Conservation (phyloP, 1,284 basidiomycete species). For the Ganoderma resinaceum region DNA sequence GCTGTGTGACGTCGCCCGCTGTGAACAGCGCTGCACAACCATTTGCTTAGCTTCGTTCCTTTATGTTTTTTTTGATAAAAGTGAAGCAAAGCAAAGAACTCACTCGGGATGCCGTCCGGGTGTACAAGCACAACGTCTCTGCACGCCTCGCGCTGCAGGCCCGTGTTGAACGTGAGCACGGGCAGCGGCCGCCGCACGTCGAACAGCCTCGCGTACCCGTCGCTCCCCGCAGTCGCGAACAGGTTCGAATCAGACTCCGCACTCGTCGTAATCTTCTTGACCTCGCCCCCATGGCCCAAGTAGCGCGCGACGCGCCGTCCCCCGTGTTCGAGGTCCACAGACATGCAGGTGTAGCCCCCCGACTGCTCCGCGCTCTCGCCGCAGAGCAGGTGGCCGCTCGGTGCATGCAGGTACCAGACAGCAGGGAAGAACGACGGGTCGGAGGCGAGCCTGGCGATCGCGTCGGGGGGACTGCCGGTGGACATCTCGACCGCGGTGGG, state of each 20-base stretch:
- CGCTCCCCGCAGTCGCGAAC: constrained; percentile 45
- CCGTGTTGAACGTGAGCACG: constrained; percentile 35
- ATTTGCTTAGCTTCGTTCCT: neutral
- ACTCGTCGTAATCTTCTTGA: constrained; percentile 43
- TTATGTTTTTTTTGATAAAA: too few relatives aligned
- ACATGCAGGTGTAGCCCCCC: constrained; percentile 35
- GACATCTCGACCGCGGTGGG: constrained; percentile 43
- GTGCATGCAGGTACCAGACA: constrained; percentile 41
- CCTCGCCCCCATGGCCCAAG: constrained; percentile 46
- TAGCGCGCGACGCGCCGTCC: constrained; percentile 41
- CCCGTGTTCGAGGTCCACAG: constrained; percentile 44
- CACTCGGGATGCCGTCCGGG: constrained; percentile 38
- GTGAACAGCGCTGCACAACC: constrained; percentile 40
- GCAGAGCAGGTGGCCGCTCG: constrained; percentile 39
- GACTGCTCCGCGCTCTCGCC: constrained; percentile 26
- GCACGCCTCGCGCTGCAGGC: constrained; percentile 26
- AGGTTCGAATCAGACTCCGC: constrained; percentile 42
- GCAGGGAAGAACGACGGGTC: constrained; percentile 27
- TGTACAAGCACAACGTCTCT: constrained; percentile 33
- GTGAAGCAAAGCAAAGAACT: constrained; percentile 18
- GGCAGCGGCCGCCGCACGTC: constrained; percentile 43
- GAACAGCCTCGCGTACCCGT: constrained; percentile 49
- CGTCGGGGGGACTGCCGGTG: constrained; percentile 37
- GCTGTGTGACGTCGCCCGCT: constrained; percentile 38
- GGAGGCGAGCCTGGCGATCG: constrained; percentile 36